Evolutionary conservation across 257 asterid genomes (phyloP).

Genomic region (Knoxia roxburghii): DNA sequence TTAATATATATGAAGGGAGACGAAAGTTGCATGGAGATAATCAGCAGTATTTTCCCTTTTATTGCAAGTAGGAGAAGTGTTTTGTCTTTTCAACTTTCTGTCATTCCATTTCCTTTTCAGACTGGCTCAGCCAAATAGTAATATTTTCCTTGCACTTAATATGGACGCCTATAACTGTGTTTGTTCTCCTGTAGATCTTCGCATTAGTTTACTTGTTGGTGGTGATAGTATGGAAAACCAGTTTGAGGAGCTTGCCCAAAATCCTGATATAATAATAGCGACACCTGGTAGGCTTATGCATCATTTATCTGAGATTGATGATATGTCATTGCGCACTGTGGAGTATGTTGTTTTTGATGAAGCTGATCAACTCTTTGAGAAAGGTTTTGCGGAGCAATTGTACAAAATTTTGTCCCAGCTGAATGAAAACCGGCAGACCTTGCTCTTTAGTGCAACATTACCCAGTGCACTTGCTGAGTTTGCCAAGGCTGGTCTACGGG

Average conservation of each 20-base stretch:
- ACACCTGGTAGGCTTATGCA: conserved; percentile 98
- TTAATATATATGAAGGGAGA: background rate
- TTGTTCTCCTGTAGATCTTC: conserved; percentile 54
- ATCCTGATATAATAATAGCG: conserved; percentile 84
- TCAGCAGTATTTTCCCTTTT: background rate
- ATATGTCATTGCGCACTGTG: conserved; percentile 83
- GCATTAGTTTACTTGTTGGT: conserved; percentile 83
- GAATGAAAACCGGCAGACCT: conserved; percentile 85
- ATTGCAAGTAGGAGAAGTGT: background rate
- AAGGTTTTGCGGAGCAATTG: conserved; percentile 92
- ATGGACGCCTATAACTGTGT: background rate
- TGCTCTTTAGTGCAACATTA: conserved; percentile 90
- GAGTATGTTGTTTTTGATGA: conserved; percentile 95
- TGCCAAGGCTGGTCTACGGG: conserved; percentile 96
- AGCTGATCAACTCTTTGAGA: conserved; percentile 93
- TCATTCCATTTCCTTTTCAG: background rate
- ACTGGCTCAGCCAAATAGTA: background rate
- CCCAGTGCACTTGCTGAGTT: conserved; percentile 97
- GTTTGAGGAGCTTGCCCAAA: conserved; percentile 90
- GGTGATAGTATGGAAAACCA: conserved; percentile 99
- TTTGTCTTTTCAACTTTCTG: background rate
- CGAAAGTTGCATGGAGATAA: background rate
- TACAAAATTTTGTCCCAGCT: conserved; percentile 61
- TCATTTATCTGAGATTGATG: conserved; percentile 84
- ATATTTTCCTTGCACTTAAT: background rate